Evolutionary conservation across 208 protist species (phyloP).

Genomic region (Wallacemonas sp.): DNA sequence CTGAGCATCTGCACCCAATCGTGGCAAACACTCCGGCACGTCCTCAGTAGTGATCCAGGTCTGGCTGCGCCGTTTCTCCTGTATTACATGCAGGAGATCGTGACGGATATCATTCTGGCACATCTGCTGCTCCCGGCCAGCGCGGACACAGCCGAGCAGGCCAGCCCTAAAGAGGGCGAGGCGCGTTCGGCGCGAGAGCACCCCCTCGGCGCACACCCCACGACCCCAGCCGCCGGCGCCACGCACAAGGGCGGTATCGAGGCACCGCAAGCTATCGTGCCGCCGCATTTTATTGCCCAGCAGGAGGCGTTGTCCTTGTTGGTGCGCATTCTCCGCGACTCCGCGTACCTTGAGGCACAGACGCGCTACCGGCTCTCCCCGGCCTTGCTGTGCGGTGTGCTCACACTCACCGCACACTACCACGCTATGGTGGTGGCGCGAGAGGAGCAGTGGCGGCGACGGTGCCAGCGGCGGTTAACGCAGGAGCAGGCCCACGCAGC

Average conservation of each 20-base stretch:
- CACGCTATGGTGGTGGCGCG: background rate
- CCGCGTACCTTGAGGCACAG: constrained; percentile 28
- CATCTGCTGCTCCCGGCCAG: background rate
- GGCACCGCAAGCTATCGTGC: background rate
- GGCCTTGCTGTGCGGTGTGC: constrained; percentile 54
- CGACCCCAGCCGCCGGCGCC: background rate
- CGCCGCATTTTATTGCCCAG: constrained; percentile 31
- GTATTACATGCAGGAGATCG: constrained; percentile 26
- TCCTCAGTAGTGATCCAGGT: constrained; percentile 30
- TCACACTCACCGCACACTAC: constrained; percentile 25
- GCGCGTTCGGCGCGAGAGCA: too few species aligned
- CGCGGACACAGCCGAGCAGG: too few species aligned
- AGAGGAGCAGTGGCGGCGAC: constrained; percentile 1
- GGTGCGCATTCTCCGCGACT: constrained; percentile 29
- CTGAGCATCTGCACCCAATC: constrained; percentile 45
- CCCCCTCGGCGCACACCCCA: too few species aligned
- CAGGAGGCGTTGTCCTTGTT: constrained; percentile 35
- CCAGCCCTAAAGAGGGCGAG: too few species aligned
- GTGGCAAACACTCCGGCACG: constrained; percentile 41
- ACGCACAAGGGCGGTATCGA: background rate
- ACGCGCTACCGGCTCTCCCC: constrained; percentile 48
- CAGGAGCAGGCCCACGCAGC: background rate
- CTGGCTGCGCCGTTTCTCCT: constrained; percentile 34
- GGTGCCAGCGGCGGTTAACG: background rate
- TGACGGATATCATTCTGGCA: constrained; percentile 4